These are phyloP conservation scores for Chaetomiaceae sp. DNA, from an alignment of 2,329 filamentous ascomycete genomes.

Conservation along the genomic window DNA sequence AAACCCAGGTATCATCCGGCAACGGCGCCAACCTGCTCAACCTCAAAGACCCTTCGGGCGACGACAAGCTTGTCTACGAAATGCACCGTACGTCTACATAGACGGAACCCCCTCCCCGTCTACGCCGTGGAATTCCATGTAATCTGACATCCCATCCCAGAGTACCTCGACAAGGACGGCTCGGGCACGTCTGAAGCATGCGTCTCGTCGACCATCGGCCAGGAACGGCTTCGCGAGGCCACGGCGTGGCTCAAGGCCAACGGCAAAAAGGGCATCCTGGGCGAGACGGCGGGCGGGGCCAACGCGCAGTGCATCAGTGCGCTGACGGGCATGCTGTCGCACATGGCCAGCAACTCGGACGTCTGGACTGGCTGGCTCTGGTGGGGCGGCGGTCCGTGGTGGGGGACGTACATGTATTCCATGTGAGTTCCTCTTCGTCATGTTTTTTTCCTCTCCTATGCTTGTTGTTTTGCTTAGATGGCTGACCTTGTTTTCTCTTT, in stretches of 20 bases:
- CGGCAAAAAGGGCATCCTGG: constrained; percentile 50
- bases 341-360: constrained; percentile 49
- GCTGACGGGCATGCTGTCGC: constrained; percentile 46
- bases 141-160: no score
- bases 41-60: constrained; percentile 40
- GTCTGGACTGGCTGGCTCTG: constrained; percentile 54
- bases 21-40: constrained; percentile 36
- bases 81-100: no score
- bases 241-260: constrained; percentile 53
- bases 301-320: constrained; percentile 48
- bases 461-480: neutral
- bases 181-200: constrained; percentile 48
- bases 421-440: constrained; percentile 8
- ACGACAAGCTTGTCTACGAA: constrained; percentile 51
- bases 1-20: constrained; percentile 38
- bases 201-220: constrained; percentile 46
- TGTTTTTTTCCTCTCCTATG: neutral
- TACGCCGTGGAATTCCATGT: no score
- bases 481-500: constrained; percentile 35
- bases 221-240: constrained; percentile 44
- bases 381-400: constrained; percentile 59
- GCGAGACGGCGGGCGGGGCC: constrained; percentile 51
- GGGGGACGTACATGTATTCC: constrained; percentile 39
- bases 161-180: constrained; percentile 54
- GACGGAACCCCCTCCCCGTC: no score